Evolutionary conservation across 192 early-diverging fungal species (phyloP).

Genomic region (Coemansia sp.): DNA sequence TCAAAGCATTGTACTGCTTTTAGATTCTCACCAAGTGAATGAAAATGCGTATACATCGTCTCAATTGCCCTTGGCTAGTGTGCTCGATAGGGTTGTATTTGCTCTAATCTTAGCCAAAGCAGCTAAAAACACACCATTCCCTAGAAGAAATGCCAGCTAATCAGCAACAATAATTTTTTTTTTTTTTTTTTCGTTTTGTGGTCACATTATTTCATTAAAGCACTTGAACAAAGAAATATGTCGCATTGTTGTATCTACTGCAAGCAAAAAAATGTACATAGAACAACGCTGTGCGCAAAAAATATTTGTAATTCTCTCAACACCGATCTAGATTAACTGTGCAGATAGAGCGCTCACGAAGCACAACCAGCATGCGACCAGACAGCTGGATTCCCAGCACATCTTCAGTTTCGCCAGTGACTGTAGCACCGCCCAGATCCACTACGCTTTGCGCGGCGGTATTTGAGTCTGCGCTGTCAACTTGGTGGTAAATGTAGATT

Average conservation of each 20-base stretch:
- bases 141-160: background rate
- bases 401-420: conserved; percentile 20
- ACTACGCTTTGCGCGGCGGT: conserved; percentile 45
- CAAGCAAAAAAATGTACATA: background rate
- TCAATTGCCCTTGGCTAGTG: background rate
- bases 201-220: background rate
- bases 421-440: conserved; percentile 30
- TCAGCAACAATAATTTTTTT: background rate
- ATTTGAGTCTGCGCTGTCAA: background rate
- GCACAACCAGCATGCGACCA: conserved; percentile 22
- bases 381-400: conserved; percentile 39
- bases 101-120: background rate
- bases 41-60: background rate
- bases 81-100: background rate
- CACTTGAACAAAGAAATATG: background rate
- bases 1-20: background rate
- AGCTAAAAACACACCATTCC: background rate
- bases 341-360: conserved; percentile 28
- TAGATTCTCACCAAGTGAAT: background rate
- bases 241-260: conserved; percentile 2
- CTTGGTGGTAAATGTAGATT: conserved; percentile 50
- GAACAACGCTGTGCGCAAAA: background rate
- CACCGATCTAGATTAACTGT: conserved; percentile 30
- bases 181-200: background rate
- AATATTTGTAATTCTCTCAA: background rate